These are phyloP conservation scores for Aquilaria agallochum DNA, from an alignment of 441 rosid species.

Conservation along the genomic window DNA sequence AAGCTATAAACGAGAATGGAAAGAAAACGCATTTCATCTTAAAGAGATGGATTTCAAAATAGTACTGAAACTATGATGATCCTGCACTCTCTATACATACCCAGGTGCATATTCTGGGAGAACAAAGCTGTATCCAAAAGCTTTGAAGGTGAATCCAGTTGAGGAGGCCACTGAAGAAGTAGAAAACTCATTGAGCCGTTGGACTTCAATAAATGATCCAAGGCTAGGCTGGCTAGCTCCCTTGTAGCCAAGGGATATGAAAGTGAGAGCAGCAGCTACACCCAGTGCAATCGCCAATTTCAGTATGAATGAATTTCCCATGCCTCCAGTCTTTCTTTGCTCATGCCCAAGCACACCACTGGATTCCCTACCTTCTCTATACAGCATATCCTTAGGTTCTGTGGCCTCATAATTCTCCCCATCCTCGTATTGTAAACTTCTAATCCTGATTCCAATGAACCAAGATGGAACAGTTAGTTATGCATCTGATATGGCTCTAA, in stretches of 20 bases:
- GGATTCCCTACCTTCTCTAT: slow-evolving; percentile 19
- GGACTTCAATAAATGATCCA: slow-evolving; percentile 53
- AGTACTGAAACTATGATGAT: neutral
- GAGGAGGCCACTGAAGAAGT: slow-evolving; percentile 38
- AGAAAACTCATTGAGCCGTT: slow-evolving; percentile 42
- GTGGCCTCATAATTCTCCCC: slow-evolving; percentile 25
- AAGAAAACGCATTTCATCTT: neutral
- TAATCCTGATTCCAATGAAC: slow-evolving; percentile 28
- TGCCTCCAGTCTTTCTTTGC: slow-evolving; percentile 10
- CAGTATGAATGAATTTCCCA: slow-evolving; percentile 43
- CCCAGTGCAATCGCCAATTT: slow-evolving; percentile 51
- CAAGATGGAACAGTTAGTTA: neutral
- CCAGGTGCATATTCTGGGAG: slow-evolving; percentile 81
- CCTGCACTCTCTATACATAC: slow-evolving; percentile 25
- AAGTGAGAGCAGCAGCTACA: slow-evolving; percentile 45
- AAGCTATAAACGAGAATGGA: neutral
- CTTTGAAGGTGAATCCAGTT: slow-evolving; percentile 61
- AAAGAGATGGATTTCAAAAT: neutral
- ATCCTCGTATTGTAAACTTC: slow-evolving; percentile 30
- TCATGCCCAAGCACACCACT: slow-evolving; percentile 23
- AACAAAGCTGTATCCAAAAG: slow-evolving; percentile 62
- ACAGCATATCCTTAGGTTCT: slow-evolving; percentile 22
- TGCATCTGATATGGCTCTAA: neutral
- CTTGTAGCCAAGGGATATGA: slow-evolving; percentile 34
- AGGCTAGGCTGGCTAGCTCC: slow-evolving; percentile 26